Conservation (phyloP, 192 early-diverging fungal species). For the Jimgerdemannia flammicorona region DNA sequence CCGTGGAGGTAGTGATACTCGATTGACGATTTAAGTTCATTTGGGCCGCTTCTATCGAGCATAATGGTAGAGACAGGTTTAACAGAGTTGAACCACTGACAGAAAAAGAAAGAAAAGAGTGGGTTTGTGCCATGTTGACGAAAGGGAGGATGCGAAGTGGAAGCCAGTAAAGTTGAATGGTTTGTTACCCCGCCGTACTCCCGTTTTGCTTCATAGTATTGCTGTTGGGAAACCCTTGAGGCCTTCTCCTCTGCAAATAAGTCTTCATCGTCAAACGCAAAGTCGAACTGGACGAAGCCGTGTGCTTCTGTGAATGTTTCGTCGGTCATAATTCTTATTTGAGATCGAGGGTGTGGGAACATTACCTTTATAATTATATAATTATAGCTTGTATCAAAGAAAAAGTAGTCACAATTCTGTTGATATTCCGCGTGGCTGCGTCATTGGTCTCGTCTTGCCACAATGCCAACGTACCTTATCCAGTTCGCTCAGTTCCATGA, state of each 20-base stretch:
- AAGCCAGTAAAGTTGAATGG: not conserved
- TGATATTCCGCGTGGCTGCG: not conserved
- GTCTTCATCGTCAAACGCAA: not conserved
- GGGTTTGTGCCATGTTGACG: not conserved
- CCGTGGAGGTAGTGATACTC: conserved; percentile 1
- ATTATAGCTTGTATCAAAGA: not conserved
- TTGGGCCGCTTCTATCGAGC: not conserved
- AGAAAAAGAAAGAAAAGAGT: not conserved
- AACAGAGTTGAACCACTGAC: not conserved
- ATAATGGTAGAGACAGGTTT: not conserved
- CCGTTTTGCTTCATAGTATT: not conserved
- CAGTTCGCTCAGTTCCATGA: conserved; percentile 68
- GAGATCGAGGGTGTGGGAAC: not conserved
- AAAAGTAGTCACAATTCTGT: not conserved
- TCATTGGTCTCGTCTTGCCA: not conserved
- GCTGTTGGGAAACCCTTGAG: not conserved
- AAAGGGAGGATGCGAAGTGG: too few species aligned
- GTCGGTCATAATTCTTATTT: not conserved
- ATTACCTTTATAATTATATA: not conserved
- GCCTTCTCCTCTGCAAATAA: not conserved
- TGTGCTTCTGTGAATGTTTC: not conserved
- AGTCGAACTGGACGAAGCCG: conserved; percentile 4
- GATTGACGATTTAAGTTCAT: not conserved
- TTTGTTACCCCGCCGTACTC: not conserved
- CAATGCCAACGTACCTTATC: conserved; percentile 56